phyloP scores from a whole-genome alignment of 305 asterid genomes.

The Fraxinus latifolia region DNA sequence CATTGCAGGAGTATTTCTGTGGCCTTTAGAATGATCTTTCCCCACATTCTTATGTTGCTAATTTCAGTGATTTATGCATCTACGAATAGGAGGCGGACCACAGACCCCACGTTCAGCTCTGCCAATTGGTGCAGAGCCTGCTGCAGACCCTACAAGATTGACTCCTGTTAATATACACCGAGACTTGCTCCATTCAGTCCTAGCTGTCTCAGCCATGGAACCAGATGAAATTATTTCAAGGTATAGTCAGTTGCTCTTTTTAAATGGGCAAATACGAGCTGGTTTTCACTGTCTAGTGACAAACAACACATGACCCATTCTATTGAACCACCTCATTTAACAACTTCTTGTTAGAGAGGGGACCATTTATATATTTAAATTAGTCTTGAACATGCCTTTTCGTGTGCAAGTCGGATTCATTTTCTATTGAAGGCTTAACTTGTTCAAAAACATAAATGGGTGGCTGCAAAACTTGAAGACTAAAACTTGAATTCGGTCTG shows the following conservation, averaged over 20 bases:
- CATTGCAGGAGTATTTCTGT: slow-evolving; percentile 79
- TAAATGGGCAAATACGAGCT: neutral
- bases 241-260: slow-evolving; percentile 33
- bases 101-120: slow-evolving; percentile 97
- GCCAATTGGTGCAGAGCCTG: slow-evolving; percentile 91
- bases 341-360: neutral
- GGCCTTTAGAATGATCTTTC: slow-evolving; percentile 86
- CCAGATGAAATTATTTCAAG: slow-evolving; percentile 82
- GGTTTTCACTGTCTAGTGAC: neutral
- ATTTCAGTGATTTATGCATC: slow-evolving; percentile 65
- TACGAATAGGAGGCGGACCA: slow-evolving; percentile 91
- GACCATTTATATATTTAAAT: too few species aligned
- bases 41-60: slow-evolving; percentile 77
- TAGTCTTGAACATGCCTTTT: neutral
- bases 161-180: slow-evolving; percentile 56
- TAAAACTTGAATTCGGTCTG: neutral
- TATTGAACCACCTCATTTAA: neutral
- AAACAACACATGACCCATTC: too few species aligned
- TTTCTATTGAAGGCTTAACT: neutral
- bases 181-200: slow-evolving; percentile 76
- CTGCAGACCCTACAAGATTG: slow-evolving; percentile 78
- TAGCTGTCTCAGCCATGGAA: slow-evolving; percentile 90
- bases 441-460: neutral
- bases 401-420: neutral
- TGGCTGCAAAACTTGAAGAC: neutral